phyloP scores from a whole-genome alignment of 805 yeast genomes.

The Candida andamanensis region DNA sequence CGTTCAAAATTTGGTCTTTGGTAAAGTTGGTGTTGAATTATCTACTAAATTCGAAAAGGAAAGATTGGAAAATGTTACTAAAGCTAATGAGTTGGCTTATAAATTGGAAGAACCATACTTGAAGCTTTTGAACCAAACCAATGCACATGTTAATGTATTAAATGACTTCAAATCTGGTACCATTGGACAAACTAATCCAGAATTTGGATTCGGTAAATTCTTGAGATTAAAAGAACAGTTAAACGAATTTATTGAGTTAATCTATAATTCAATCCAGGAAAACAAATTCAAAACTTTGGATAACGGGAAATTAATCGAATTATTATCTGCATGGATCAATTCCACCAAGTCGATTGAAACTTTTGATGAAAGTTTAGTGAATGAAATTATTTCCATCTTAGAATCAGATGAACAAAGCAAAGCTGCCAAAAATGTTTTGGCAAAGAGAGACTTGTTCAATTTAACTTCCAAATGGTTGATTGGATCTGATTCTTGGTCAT shows the following conservation, averaged over 20 bases:
- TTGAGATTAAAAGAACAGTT: conserved; percentile 53
- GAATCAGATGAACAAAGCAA: conserved; percentile 34
- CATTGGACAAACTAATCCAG: conserved; percentile 59
- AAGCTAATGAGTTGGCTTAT: conserved; percentile 44
- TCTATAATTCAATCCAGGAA: conserved; percentile 42
- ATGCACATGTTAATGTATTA: conserved; percentile 40
- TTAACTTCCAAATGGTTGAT: conserved; percentile 66
- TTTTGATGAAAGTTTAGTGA: conserved; percentile 18
- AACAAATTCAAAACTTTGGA: conserved; percentile 39
- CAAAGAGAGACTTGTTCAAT: conserved; percentile 31
- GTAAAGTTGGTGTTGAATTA: conserved; percentile 32
- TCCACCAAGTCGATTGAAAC: conserved; percentile 19
- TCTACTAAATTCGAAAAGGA: conserved; percentile 24
- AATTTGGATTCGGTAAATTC: conserved; percentile 79
- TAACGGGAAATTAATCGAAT: conserved; percentile 47
- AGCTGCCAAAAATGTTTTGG: conserved; percentile 41
- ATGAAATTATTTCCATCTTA: conserved; percentile 34
- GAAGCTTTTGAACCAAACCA: conserved; percentile 68
- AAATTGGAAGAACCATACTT: conserved; percentile 70
- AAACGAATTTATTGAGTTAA: conserved; percentile 38
- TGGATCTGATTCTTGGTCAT: conserved; percentile 95
- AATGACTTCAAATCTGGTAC: conserved; percentile 50
- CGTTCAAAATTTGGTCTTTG: conserved; percentile 58
- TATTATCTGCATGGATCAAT: conserved; percentile 67
- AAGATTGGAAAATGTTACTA: conserved; percentile 14